Percentiles rank a stretch among this genome's conserved stretches.
Evolutionary conservation across 2,329 filamentous ascomycete species (phyloP).

Genomic region (Cercospora sojina): DNA sequence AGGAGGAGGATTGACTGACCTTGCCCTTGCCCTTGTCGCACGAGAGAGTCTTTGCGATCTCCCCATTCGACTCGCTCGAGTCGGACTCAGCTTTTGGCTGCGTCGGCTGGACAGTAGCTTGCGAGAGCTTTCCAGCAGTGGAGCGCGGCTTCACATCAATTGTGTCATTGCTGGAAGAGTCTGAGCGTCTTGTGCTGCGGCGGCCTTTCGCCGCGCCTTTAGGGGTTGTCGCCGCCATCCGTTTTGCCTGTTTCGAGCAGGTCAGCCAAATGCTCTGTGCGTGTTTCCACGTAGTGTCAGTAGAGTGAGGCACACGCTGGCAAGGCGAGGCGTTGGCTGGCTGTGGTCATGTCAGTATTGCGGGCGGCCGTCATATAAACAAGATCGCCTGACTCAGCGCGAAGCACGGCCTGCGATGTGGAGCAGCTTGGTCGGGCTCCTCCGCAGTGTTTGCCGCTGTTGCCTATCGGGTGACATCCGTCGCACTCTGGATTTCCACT

Average conservation of each 20-base stretch:
- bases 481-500: neutral
- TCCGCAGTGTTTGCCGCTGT: neutral
- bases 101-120: neutral
- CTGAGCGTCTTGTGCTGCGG: constrained; percentile 12
- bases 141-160: constrained; percentile 21
- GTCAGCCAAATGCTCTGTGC: neutral
- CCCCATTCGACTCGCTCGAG: neutral
- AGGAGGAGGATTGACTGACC: neutral
- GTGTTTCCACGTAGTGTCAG: neutral
- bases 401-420: neutral
- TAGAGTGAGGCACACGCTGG: constrained; percentile 1
- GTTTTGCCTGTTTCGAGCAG: neutral
- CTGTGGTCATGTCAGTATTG: neutral
- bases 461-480: neutral
- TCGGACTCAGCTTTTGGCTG: neutral
- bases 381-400: neutral
- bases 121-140: neutral
- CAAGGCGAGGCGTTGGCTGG: neutral
- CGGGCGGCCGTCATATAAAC: neutral
- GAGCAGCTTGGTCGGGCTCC: neutral
- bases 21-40: neutral
- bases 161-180: constrained; percentile 17
- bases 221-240: constrained; percentile 4
- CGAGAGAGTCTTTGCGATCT: neutral
- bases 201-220: neutral